These are phyloP conservation scores for Trypanosoma rangeli DNA, from an alignment of 208 protist species.

Conservation along the genomic window DNA sequence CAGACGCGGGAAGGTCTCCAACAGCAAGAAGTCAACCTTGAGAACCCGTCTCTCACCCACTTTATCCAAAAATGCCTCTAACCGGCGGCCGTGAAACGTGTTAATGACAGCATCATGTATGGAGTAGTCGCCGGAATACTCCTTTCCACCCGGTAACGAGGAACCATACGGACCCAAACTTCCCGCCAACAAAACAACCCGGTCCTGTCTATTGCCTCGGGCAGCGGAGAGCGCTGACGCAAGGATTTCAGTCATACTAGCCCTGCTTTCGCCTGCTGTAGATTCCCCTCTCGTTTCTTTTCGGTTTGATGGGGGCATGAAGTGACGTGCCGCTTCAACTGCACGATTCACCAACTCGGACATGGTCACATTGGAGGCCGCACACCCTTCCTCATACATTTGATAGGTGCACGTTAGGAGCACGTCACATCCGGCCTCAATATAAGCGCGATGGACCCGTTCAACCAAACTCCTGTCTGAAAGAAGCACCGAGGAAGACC, in stretches of 20 bases:
- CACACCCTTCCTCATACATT: slow-evolving; percentile 23
- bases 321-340: slow-evolving; percentile 1
- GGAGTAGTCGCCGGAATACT: slow-evolving; percentile 23
- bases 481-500: slow-evolving; percentile 20
- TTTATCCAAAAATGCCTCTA: slow-evolving; percentile 15
- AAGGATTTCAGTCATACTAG: background rate
- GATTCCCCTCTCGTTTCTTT: background rate
- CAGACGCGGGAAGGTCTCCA: slow-evolving; percentile 24
- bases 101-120: slow-evolving; percentile 14
- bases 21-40: slow-evolving; percentile 23
- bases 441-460: slow-evolving; percentile 13
- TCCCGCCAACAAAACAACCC: slow-evolving; percentile 18
- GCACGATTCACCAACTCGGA: slow-evolving; percentile 15
- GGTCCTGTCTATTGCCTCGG: background rate
- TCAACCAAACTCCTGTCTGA: slow-evolving; percentile 8
- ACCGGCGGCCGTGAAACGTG: slow-evolving; percentile 12
- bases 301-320: background rate
- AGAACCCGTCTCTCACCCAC: slow-evolving; percentile 1
- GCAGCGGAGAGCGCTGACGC: background rate
- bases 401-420: slow-evolving; percentile 26
- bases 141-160: slow-evolving; percentile 4
- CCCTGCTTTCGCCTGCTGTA: background rate
- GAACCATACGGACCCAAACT: slow-evolving; percentile 25
- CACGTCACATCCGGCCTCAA: slow-evolving; percentile 20
- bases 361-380: slow-evolving; percentile 1